A percentile compares a stretch with the other conserved stretches of the same genome.
Conservation (phyloP, 768 basidiomycete genomes). For the Pholiota microspora region DNA sequence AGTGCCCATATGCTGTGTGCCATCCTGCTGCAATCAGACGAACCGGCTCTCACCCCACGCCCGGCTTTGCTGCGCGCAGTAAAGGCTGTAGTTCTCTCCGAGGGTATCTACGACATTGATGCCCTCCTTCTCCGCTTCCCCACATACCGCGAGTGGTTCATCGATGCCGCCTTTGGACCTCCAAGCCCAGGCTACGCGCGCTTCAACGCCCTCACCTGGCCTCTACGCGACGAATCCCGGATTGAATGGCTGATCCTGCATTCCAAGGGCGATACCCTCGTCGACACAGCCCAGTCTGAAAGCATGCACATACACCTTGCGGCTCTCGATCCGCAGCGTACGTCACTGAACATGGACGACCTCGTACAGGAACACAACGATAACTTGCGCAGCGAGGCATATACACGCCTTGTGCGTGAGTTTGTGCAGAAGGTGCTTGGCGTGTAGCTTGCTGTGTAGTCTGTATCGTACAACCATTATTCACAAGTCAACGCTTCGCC, state of each 20-base stretch:
- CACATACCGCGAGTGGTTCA: conserved; percentile 66
- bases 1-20: conserved; percentile 77
- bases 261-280: conserved; percentile 67
- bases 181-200: conserved; percentile 41
- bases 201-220: conserved; percentile 44
- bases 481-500: too few species aligned
- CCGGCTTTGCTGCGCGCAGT: conserved; percentile 39
- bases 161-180: conserved; percentile 59
- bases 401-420: conserved; percentile 22
- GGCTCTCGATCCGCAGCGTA: conserved; percentile 24
- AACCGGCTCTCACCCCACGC: conserved; percentile 44
- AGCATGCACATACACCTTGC: conserved; percentile 56
- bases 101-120: conserved; percentile 80
- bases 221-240: conserved; percentile 28
- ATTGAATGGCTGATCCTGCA: conserved; percentile 74
- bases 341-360: conserved; percentile 33
- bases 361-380: conserved; percentile 55
- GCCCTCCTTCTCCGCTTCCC: conserved; percentile 63
- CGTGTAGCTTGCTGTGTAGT: not conserved
- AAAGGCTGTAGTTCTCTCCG: conserved; percentile 60
- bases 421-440: not conserved
- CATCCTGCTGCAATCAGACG: conserved; percentile 58
- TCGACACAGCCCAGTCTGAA: conserved; percentile 62
- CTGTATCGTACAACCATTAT: too few species aligned
- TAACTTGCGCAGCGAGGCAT: conserved; percentile 42